Conservation (phyloP, 129 eudicot species). For the Artemisia argyi region DNA sequence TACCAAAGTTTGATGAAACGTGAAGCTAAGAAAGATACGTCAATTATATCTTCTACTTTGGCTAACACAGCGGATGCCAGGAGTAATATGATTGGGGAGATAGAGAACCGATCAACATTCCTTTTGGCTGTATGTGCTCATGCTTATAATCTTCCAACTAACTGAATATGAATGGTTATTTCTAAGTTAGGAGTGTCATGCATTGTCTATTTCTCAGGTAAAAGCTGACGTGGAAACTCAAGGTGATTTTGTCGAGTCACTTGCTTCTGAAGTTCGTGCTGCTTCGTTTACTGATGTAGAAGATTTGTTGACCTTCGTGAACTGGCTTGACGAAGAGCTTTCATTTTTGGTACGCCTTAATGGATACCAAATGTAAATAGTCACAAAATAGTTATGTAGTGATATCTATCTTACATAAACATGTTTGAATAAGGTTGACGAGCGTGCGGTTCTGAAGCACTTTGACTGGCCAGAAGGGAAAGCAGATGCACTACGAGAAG, state of each 20-base stretch:
- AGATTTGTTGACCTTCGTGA: slow-evolving; percentile 83
- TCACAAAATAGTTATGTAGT: background rate
- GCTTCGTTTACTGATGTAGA: slow-evolving; percentile 77
- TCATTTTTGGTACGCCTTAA: slow-evolving; percentile 76
- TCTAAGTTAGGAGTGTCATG: background rate
- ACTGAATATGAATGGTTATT: background rate
- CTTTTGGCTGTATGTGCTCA: slow-evolving; percentile 71
- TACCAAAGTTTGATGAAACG: slow-evolving; percentile 97
- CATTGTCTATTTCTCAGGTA: slow-evolving; percentile 53
- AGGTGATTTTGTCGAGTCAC: slow-evolving; percentile 97
- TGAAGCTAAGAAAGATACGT: slow-evolving; percentile 88
- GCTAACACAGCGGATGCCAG: slow-evolving; percentile 74
- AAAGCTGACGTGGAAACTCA: slow-evolving; percentile 99
- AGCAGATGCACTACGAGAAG: slow-evolving; percentile 97
- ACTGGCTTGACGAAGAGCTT: slow-evolving; percentile 99
- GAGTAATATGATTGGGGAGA: slow-evolving; percentile 99
- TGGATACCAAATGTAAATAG: background rate
- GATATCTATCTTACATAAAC: background rate
- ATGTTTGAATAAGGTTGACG: slow-evolving; percentile 61
- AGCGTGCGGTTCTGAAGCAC: slow-evolving; percentile 95
- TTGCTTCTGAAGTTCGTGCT: slow-evolving; percentile 92
- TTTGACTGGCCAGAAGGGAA: slow-evolving; percentile 99
- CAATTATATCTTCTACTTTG: slow-evolving; percentile 51
- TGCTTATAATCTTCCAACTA: background rate
- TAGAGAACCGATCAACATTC: slow-evolving; percentile 95